phyloP scores from a whole-genome alignment of 2,329 filamentous ascomycete species.

The Hymenoscyphus albidus region DNA sequence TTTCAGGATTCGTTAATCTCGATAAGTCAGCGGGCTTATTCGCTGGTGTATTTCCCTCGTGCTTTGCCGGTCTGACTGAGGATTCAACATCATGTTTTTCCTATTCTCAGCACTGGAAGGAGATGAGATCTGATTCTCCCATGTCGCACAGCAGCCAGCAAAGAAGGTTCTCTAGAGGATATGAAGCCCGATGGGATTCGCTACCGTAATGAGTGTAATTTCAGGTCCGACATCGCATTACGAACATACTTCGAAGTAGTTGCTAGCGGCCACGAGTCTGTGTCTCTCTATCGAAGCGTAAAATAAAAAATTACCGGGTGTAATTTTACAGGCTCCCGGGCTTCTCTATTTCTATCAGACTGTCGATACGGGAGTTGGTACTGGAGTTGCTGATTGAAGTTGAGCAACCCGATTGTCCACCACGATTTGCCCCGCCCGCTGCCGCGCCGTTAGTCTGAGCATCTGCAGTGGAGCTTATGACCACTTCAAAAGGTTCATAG shows the following conservation, averaged over 20 bases:
- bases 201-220: slow-evolving; percentile 3
- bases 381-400: neutral
- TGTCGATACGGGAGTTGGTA: neutral
- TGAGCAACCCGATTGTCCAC: neutral
- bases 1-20: slow-evolving; percentile 1
- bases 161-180: neutral
- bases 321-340: neutral
- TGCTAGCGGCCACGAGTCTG: neutral
- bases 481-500: neutral
- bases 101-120: neutral
- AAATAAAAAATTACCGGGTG: neutral
- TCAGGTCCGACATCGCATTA: neutral
- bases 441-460: neutral
- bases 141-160: neutral
- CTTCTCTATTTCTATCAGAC: neutral
- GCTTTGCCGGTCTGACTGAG: neutral
- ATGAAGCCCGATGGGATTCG: neutral
- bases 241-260: neutral
- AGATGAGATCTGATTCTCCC: neutral
- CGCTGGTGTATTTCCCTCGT: neutral
- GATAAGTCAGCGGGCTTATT: neutral
- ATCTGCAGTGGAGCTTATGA: neutral
- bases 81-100: neutral
- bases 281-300: neutral
- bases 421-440: neutral